These are phyloP conservation scores for Chrysosporium queenslandicum DNA, from an alignment of 2,329 filamentous ascomycete species.

Conservation along the genomic window DNA sequence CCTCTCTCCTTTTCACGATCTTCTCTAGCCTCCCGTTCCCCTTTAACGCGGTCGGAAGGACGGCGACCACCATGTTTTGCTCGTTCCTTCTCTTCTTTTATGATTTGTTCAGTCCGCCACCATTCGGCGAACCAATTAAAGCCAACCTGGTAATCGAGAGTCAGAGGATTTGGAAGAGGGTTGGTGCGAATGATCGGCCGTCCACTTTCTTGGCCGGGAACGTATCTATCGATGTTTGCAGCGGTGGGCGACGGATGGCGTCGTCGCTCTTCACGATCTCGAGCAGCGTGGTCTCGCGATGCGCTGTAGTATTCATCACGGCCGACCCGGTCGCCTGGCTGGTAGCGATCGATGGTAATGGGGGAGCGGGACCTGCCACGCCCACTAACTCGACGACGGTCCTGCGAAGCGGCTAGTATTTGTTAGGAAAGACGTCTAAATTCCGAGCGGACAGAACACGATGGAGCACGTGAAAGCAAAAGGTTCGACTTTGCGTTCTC, in stretches of 20 bases:
- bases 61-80: slow-evolving; percentile 50
- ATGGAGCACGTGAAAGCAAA: too few relatives aligned
- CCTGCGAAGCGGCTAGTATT: slow-evolving; percentile 28
- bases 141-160: slow-evolving; percentile 56
- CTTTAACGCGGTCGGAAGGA: slow-evolving; percentile 46
- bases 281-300: slow-evolving; percentile 34
- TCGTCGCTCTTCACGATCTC: slow-evolving; percentile 49
- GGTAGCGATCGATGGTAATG: slow-evolving; percentile 53
- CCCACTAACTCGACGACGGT: slow-evolving; percentile 36
- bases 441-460: too few relatives aligned
- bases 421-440: not conserved
- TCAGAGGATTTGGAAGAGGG: slow-evolving; percentile 51
- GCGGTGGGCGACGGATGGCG: slow-evolving; percentile 49
- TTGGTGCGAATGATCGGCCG: slow-evolving; percentile 46
- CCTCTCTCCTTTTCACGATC: slow-evolving; percentile 53
- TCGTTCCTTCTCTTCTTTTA: slow-evolving; percentile 56
- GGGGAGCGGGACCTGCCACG: slow-evolving; percentile 52
- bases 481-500: too few relatives aligned
- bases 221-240: slow-evolving; percentile 54
- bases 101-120: slow-evolving; percentile 54
- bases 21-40: slow-evolving; percentile 53
- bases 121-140: slow-evolving; percentile 60
- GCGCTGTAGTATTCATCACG: slow-evolving; percentile 50
- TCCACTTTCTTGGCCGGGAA: slow-evolving; percentile 50
- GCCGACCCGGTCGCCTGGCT: slow-evolving; percentile 43